These are phyloP conservation scores for Jamesozyma hellenica DNA, from an alignment of 805 yeast species.

Conservation along the genomic window DNA sequence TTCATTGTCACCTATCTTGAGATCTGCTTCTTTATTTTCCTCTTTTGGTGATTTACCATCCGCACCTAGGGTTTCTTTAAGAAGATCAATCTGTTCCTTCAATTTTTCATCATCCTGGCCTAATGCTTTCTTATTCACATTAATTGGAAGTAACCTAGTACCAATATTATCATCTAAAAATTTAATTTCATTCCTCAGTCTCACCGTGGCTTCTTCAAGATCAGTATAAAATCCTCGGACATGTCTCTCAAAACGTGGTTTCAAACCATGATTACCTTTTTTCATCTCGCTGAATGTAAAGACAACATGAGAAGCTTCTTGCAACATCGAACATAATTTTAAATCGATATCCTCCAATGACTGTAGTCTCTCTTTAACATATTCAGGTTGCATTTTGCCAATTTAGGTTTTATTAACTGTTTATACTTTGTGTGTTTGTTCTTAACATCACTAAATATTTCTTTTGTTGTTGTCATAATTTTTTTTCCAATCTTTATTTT, in stretches of 20 bases:
- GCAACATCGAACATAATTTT: slow-evolving; percentile 19
- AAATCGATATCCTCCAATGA: slow-evolving; percentile 21
- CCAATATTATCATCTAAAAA: slow-evolving; percentile 26
- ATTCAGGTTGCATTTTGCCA: slow-evolving; percentile 21
- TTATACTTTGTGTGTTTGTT: background rate
- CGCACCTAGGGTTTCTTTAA: slow-evolving; percentile 7
- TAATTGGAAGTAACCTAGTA: slow-evolving; percentile 24
- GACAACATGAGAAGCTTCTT: slow-evolving; percentile 25
- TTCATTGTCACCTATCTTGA: too few relatives aligned
- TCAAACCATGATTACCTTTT: slow-evolving; percentile 21
- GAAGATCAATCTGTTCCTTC: slow-evolving; percentile 17
- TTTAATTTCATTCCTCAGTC: slow-evolving; percentile 21
- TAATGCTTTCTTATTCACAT: slow-evolving; percentile 24
- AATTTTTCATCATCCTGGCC: slow-evolving; percentile 29
- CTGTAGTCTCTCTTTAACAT: slow-evolving; percentile 23
- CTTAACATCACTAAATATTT: too few relatives aligned
- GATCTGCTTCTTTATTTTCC: too few relatives aligned
- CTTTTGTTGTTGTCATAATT: background rate
- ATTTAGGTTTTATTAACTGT: background rate
- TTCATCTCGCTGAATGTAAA: slow-evolving; percentile 25
- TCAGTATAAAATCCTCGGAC: slow-evolving; percentile 19
- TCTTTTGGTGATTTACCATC: too few relatives aligned
- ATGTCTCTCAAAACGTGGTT: slow-evolving; percentile 24
- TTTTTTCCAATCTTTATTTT: too few relatives aligned
- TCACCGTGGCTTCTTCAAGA: slow-evolving; percentile 16